phyloP scores from a whole-genome alignment of 2,329 filamentous ascomycete genomes.

The Metarhizium robertsii region DNA sequence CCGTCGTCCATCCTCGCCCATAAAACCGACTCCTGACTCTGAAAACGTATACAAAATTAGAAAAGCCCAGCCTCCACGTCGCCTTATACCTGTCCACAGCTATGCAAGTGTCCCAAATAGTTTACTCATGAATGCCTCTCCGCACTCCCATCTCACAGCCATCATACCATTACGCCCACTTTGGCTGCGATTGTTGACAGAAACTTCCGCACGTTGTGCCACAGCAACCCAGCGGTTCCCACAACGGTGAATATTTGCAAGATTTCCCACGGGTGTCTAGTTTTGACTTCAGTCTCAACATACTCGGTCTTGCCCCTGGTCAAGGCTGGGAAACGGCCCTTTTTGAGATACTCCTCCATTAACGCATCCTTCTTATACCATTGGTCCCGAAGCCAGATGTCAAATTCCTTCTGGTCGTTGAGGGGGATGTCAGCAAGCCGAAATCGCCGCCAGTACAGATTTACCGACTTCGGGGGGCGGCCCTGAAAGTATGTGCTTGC shows the following conservation, averaged over 20 bases:
- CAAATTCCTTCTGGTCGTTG: conserved; percentile 64
- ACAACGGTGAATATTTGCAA: conserved; percentile 43
- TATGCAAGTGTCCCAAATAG: neutral
- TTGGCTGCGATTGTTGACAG: conserved; percentile 12
- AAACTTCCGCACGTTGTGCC: conserved; percentile 26
- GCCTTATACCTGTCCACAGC: neutral
- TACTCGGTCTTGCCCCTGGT: conserved; percentile 37
- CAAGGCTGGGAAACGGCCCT: conserved; percentile 70
- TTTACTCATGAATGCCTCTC: neutral
- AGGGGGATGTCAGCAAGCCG: conserved; percentile 72
- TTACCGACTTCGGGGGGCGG: conserved; percentile 84
- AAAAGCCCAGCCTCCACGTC: neutral
- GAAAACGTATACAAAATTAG: neutral
- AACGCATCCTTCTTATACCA: conserved; percentile 92
- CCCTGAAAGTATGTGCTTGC: conserved; percentile 83
- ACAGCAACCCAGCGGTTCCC: conserved; percentile 32
- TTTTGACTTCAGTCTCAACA: conserved; percentile 50
- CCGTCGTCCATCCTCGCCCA: neutral
- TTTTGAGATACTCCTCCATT: conserved; percentile 71
- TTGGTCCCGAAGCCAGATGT: conserved; percentile 71
- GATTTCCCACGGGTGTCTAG: conserved; percentile 45
- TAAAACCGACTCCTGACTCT: neutral
- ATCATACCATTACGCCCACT: conserved; percentile 8
- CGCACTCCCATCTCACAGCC: neutral
- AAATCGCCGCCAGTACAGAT: conserved; percentile 93